Base-by-base conservation (phyloP, 164 flowering plant genomes). In the Chimonanthus praecox region DNA sequence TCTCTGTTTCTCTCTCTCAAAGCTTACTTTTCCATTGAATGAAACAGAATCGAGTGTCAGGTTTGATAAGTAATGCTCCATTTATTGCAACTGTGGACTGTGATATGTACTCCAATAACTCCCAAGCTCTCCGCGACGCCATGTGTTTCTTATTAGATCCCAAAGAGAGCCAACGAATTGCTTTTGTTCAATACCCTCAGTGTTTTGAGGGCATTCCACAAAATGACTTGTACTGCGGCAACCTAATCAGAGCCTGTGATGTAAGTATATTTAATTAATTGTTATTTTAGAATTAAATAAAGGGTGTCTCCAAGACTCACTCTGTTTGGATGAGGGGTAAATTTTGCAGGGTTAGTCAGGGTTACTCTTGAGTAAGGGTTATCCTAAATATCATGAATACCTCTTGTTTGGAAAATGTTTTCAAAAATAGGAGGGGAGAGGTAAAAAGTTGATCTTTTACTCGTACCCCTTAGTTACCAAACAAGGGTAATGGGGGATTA, bases 121-220 rank as follows among this genome's bases (percentile, higher is more conserved):
- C 83, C 2, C 73, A 78, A 68, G 65, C 81, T 4, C 79, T 78
- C 58, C 75, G n/a, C 0, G 68, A 78, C 47, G 77, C 81, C 13
- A 69, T 78, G 58, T 81, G 83, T 64, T 76, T 71, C 72, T 73
- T 81, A 70, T 47, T 81, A 62, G 83, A 78, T 45, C 77, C 77
- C 0, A 74, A 66, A n/a, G 74, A 71, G 49, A 68, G 75, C 49
- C 76, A 76, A 11, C 70, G 70, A 16, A 67, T 78, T 20, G 81
- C 77, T 10, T 81, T 73, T 46, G 83, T 81, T 49, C 83, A 81
- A 47, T 81, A 76, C 63, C 83, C 83, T 1, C 83, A 81, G 60
- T 73, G 81, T 66, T 81, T 78, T 65, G 71, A 67, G 3, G 78
- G 78, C 2, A 7, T 78, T 54, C 76, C 77, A 4, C 47, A 58